A percentile compares a stretch with the other conserved stretches of the same genome.
Conservation (phyloP, 805 yeast genomes). For the Barnettozyma salicaria region DNA sequence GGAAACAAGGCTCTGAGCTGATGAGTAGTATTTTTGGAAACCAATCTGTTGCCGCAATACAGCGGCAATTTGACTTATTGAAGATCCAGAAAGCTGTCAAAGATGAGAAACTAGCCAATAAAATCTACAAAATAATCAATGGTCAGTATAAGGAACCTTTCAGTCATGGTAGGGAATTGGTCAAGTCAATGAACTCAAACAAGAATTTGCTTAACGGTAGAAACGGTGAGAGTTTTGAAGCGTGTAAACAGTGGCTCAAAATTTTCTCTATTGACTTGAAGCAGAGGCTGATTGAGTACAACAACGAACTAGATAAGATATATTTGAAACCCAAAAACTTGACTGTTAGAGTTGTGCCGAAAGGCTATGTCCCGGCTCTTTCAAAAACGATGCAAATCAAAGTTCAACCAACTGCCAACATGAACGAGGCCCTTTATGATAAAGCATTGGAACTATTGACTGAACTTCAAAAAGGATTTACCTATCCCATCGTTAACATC, state of each 20-base stretch:
- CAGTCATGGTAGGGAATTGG: conserved; percentile 45
- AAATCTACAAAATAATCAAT: conserved; percentile 54
- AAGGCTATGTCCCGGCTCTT: conserved; percentile 4
- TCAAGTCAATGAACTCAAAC: conserved; percentile 84
- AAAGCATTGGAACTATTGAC: conserved; percentile 36
- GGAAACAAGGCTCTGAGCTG: conserved; percentile 68
- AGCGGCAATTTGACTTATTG: conserved; percentile 30
- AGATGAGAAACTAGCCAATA: conserved; percentile 42
- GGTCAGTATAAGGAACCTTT: conserved; percentile 58
- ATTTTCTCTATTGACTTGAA: conserved; percentile 78
- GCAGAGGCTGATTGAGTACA: conserved; percentile 69
- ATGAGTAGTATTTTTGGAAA: conserved; percentile 44
- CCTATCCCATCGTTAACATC: conserved; percentile 46
- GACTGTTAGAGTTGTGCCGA: conserved; percentile 29
- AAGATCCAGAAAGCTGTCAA: conserved; percentile 49
- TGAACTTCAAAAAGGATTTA: conserved; percentile 32
- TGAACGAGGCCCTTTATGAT: conserved; percentile 19
- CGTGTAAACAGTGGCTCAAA: conserved; percentile 63
- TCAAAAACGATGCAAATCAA: conserved; percentile 29
- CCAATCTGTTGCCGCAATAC: conserved; percentile 13
- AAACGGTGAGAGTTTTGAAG: conserved; percentile 45
- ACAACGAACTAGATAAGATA: conserved; percentile 42
- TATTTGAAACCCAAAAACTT: conserved; percentile 43
- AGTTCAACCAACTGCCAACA: conserved; percentile 1
- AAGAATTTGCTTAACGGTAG: conserved; percentile 62